Evolutionary conservation across 257 asterid species (phyloP), one percentile per base, ranked within the genome.

Genomic region (Nicotiana knightiana): DNA sequence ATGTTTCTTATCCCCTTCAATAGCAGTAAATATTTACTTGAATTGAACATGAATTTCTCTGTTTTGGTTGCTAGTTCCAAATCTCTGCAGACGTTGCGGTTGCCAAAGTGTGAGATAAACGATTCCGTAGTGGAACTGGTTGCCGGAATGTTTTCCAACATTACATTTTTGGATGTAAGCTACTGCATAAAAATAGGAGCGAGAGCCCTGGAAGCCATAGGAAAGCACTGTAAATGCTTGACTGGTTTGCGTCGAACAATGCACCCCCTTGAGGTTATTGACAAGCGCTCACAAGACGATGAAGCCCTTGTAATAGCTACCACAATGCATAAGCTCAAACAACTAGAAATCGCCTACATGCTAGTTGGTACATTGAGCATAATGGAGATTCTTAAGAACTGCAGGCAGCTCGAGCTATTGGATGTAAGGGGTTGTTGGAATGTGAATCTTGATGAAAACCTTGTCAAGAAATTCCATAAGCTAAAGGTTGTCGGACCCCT

Each of bases 381-480:
- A 18, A 71, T 79, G 15, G 89, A 88, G 84, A 79, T 88, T 28
- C 67, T 88, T 24, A 43, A 68, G 11, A 81, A 79, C 54, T 88
- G 91, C 71, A 55, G 18, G 7, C 73, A 81, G 62, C 89, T 88
- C 15, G 85, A 86, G 46, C 82, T 76, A 15, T 65, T 88, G 65
- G 91, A 88, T 43, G 43, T 88, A 12, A 68, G 93, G 65, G 93
- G 93, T 8, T 90, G 93, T 63, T 90, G 91, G 91, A 82, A 85
- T 18, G 93, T 90, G 86, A 81, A 83, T 24, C 83, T 88, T 24
- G 93, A 90, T 43, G 90, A 88, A 18, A 78, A 84, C 76, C 75
- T 78, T 43, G 62, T 81, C 61, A 84, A 84, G 86, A 83, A 84
- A 51, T 88, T 88, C 58, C 87, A 89, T 1, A 85, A 85, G 24